Percentiles rank a stretch among this genome's conserved stretches.
These are phyloP conservation scores for Jatropha curcas DNA, from an alignment of 345 rosid genomes.

Conservation along the genomic window DNA sequence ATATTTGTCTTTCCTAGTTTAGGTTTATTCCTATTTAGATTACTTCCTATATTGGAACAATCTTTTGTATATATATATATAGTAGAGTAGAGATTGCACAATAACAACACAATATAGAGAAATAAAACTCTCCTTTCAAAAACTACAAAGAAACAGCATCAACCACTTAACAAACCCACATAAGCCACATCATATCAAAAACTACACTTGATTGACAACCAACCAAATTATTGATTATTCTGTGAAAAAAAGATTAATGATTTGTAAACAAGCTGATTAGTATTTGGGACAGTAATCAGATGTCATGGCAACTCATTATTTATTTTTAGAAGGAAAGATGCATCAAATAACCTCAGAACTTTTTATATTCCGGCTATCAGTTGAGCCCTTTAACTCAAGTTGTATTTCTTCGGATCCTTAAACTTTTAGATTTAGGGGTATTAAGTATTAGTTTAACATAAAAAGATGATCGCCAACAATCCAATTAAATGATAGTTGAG, in stretches of 20 bases:
- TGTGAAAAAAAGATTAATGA: neutral
- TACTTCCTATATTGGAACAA: too few relatives aligned
- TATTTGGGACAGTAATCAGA: neutral
- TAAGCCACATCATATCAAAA: neutral
- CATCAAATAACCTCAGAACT: too few relatives aligned
- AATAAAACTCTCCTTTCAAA: too few relatives aligned
- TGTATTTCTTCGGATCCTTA: too few relatives aligned
- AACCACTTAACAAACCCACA: neutral
- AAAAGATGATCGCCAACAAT: neutral
- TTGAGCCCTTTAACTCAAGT: too few relatives aligned
- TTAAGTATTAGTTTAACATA: neutral
- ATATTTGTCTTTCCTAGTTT: too few relatives aligned
- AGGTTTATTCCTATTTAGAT: too few relatives aligned
- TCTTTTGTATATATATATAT: too few relatives aligned
- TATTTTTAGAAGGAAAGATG: neutral
- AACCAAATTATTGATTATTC: neutral
- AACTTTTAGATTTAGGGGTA: too few relatives aligned
- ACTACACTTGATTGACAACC: neutral
- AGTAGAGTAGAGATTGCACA: too few relatives aligned
- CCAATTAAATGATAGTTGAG: neutral
- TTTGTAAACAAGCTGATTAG: neutral
- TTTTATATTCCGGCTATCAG: too few relatives aligned
- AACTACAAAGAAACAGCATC: neutral
- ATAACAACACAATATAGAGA: too few relatives aligned
- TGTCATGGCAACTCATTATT: neutral